Conservation (phyloP, 2,329 filamentous ascomycete genomes). For the Xylogone sp. region DNA sequence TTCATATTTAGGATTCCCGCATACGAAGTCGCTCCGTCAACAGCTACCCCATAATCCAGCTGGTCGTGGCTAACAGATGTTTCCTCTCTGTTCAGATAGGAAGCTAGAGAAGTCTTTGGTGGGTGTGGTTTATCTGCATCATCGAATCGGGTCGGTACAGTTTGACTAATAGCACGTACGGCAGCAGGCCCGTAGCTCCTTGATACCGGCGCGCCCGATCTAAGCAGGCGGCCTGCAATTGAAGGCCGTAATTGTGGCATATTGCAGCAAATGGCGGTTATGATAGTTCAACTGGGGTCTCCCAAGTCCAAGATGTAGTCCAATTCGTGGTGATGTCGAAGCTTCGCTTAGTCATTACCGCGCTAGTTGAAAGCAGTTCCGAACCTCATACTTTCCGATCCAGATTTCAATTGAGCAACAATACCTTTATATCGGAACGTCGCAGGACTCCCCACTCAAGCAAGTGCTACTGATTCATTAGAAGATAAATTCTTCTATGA, state of each 20-base stretch:
- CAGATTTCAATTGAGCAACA: background rate
- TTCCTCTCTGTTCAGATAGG: constrained; percentile 11
- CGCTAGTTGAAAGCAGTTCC: background rate
- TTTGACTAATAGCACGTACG: constrained; percentile 49
- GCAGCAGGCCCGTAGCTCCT: constrained; percentile 36
- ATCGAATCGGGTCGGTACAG: constrained; percentile 36
- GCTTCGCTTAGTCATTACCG: constrained; percentile 15
- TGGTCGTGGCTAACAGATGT: constrained; percentile 41
- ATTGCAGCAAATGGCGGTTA: constrained; percentile 14
- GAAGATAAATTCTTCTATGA: background rate
- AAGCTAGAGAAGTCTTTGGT: constrained; percentile 31
- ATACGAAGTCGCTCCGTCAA: constrained; percentile 91
- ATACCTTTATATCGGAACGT: background rate
- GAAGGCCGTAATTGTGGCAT: constrained; percentile 67
- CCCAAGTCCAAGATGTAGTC: constrained; percentile 45
- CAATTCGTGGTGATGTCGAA: constrained; percentile 33
- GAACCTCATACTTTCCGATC: background rate
- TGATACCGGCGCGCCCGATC: constrained; percentile 37
- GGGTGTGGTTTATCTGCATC: constrained; percentile 29
- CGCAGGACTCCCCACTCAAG: background rate
- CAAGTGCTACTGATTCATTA: background rate
- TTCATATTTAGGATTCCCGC: constrained; percentile 25
- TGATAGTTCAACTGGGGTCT: constrained; percentile 34
- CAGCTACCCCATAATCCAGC: constrained; percentile 75
- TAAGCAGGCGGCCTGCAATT: constrained; percentile 48